A percentile compares a stretch with the other conserved stretches of the same genome.
Evolutionary conservation across 345 rosid species (phyloP).

Genomic region (Eucalyptus tenuipes): DNA sequence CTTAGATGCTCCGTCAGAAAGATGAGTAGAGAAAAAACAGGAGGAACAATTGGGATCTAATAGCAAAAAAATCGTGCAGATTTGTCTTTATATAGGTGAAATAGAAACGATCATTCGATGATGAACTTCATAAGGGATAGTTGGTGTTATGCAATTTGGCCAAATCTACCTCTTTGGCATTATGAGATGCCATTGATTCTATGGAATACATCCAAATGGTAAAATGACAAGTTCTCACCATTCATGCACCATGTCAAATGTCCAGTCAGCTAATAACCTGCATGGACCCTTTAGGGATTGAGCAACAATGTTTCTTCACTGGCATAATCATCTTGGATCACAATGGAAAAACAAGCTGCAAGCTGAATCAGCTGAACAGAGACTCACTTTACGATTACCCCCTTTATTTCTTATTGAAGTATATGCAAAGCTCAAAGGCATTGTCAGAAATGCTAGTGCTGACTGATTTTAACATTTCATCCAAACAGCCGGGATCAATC

Average conservation of each 20-base stretch:
- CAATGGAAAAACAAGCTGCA: not conserved
- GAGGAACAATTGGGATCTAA: not conserved
- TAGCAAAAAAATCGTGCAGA: not conserved
- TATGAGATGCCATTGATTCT: not conserved
- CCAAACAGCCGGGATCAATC: too few relatives aligned
- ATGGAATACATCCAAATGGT: not conserved
- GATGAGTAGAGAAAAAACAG: not conserved
- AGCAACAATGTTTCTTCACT: not conserved
- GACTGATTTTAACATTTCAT: too few relatives aligned
- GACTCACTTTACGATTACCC: not conserved
- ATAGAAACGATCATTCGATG: not conserved
- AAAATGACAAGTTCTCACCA: not conserved
- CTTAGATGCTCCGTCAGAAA: not conserved
- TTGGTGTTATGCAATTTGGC: not conserved
- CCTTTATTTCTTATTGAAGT: not conserved
- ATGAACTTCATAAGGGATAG: not conserved
- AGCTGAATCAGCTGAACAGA: not conserved
- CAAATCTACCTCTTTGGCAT: not conserved
- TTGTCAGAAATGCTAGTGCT: too few relatives aligned
- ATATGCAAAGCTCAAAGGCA: not conserved
- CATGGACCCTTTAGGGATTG: not conserved
- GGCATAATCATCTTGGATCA: not conserved
- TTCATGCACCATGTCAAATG: not conserved
- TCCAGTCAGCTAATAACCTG: not conserved
- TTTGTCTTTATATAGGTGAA: not conserved